phyloP scores from a whole-genome alignment of 2,329 filamentous ascomycete species.

The Aspergillus floridensis region DNA sequence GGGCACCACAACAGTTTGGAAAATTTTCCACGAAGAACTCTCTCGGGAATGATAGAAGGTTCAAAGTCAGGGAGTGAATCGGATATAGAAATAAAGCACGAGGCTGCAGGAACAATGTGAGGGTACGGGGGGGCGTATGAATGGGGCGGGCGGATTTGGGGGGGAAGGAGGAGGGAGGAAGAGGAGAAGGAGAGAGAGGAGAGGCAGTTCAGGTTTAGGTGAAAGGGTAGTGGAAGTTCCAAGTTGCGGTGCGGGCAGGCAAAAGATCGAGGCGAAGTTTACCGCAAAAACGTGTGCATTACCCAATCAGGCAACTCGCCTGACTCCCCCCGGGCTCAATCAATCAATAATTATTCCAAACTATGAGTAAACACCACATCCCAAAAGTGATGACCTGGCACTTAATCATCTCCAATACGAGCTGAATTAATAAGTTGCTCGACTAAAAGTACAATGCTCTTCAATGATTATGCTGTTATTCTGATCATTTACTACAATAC shows the following conservation, averaged over 20 bases:
- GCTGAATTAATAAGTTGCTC: no score
- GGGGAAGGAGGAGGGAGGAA: background rate
- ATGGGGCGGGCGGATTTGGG: background rate
- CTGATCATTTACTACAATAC: background rate
- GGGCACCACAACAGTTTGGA: slow-evolving; percentile 11
- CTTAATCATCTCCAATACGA: no score
- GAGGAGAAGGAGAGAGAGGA: background rate
- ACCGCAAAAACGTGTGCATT: slow-evolving; percentile 7
- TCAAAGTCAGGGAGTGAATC: background rate
- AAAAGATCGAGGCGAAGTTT: slow-evolving; percentile 2
- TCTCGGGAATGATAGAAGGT: background rate
- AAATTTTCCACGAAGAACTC: background rate
- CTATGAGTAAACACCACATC: no score
- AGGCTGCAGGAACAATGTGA: background rate
- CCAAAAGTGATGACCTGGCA: no score
- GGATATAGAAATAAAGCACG: background rate
- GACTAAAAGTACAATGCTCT: no score
- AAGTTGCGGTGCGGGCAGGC: background rate
- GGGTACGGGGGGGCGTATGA: background rate
- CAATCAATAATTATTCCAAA: background rate
- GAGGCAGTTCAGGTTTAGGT: no score
- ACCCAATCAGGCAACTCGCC: slow-evolving; percentile 18
- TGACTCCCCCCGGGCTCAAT: background rate
- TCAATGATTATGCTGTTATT: background rate
- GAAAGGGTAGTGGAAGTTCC: background rate